Conservation (phyloP, 2,329 filamentous ascomycete genomes). For the Curvularia lunata region DNA sequence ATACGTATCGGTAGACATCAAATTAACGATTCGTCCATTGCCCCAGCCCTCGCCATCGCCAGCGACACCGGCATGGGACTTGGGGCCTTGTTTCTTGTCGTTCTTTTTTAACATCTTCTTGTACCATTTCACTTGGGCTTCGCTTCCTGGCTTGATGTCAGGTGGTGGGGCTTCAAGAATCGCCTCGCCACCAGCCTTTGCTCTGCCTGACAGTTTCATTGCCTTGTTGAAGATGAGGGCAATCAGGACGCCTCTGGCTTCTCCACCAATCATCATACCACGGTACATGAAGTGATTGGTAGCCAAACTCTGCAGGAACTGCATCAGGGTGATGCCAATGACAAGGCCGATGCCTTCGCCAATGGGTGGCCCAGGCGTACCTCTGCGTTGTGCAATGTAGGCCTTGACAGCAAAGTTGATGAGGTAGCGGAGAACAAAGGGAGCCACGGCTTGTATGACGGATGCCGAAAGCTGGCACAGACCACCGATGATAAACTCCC, state of each 20-base stretch:
- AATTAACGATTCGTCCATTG: slow-evolving; percentile 87
- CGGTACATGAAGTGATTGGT: slow-evolving; percentile 92
- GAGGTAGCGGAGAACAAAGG: slow-evolving; percentile 83
- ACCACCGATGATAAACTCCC: slow-evolving; percentile 87
- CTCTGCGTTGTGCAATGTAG: slow-evolving; percentile 67
- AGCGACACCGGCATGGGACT: slow-evolving; percentile 58
- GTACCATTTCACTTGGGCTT: slow-evolving; percentile 60
- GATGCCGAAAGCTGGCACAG: slow-evolving; percentile 74
- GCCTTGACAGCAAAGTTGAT: slow-evolving; percentile 85
- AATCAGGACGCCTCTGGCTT: slow-evolving; percentile 81
- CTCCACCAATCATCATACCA: slow-evolving; percentile 89
- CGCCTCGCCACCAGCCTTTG: slow-evolving; percentile 77
- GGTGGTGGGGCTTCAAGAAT: slow-evolving; percentile 48
- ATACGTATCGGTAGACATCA: slow-evolving; percentile 96
- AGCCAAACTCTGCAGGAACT: slow-evolving; percentile 78
- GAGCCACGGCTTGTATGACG: slow-evolving; percentile 77
- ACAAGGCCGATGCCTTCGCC: slow-evolving; percentile 81
- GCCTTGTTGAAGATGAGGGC: slow-evolving; percentile 90
- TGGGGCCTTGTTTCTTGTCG: slow-evolving; percentile 49
- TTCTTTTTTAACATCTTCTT: slow-evolving; percentile 55
- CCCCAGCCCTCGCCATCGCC: slow-evolving; percentile 84
- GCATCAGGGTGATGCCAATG: slow-evolving; percentile 84
- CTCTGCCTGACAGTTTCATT: slow-evolving; percentile 85
- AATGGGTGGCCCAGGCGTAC: slow-evolving; percentile 68
- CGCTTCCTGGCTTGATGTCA: slow-evolving; percentile 56